Evolutionary conservation across 306 rosid genomes (phyloP), one percentile per base, ranked within the genome.

Genomic region (Begonia masoniana): DNA sequence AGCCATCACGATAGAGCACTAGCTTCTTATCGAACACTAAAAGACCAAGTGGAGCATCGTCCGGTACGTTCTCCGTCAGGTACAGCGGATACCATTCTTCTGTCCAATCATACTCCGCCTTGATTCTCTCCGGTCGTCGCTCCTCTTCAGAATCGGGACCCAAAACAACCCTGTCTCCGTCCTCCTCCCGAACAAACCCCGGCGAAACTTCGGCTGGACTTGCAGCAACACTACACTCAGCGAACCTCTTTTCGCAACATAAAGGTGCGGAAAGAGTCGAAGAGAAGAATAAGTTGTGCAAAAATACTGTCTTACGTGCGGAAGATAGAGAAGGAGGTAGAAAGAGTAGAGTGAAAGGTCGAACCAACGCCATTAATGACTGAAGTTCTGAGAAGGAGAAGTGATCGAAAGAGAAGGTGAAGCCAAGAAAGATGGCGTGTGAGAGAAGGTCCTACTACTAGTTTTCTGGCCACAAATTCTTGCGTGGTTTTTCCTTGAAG

Each of bases 51-150:
- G 99, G 99, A 4, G 99, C 94, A 57, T 91, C 99, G 2, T 75
- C 71, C 0, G 99, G 99, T 24, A 85, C 69, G 59, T 81, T 62
- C 75, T 60, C 41, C 17, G 96, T 63, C 41, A 91, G 76, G 58
- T 91, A 91, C 63, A 91, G 52, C 5, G 99, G 99, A 67, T 91
- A 91, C 99, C 99, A 91, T 66, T 91, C 99, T 59, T 85, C 71
- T 1, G 79, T 79, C 99, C 99, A 91, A 12, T 83, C 76, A 52
- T 91, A 91, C 5, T 81, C 85, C 35, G 65, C 95, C 68, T 65
- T 67, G 13, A 23, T 43, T 62, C 64, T 68, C 9, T 56, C 69
- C 51, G 65, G 73, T 47, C 62, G 70, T 5, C 64, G 43, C 61
- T 84, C 78, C 54, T 73, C 85, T 36, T 76, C 87, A 8, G 53